These are phyloP conservation scores for Fusarium napiforme DNA, from an alignment of 2,329 filamentous ascomycete genomes.

Conservation along the genomic window DNA sequence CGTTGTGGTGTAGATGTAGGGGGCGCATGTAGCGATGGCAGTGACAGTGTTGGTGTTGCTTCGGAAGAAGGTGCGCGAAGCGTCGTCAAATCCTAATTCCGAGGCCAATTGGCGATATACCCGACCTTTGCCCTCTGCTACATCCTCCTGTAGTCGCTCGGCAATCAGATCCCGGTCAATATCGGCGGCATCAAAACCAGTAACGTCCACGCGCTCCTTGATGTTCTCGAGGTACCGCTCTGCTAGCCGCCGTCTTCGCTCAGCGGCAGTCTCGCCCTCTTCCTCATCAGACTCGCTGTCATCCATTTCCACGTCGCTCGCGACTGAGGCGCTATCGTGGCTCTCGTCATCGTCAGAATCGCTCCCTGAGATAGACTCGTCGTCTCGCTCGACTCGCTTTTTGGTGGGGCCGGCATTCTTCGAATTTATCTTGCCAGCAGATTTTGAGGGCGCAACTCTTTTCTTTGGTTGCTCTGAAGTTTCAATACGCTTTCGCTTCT, in stretches of 20 bases:
- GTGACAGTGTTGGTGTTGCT: constrained; percentile 83
- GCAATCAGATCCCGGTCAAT: constrained; percentile 94
- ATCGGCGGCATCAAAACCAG: constrained; percentile 91
- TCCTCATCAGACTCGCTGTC: constrained; percentile 73
- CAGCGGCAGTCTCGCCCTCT: constrained; percentile 88
- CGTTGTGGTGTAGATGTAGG: constrained; percentile 87
- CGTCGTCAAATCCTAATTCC: constrained; percentile 75
- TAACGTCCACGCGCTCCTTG: constrained; percentile 80
- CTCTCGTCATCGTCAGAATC: constrained; percentile 74
- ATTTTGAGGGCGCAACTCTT: constrained; percentile 62
- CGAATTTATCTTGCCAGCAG: constrained; percentile 55
- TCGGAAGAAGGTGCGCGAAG: constrained; percentile 77
- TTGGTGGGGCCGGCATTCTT: constrained; percentile 54
- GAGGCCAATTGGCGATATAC: constrained; percentile 84
- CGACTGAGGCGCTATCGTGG: constrained; percentile 53
- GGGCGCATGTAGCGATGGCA: constrained; percentile 79
- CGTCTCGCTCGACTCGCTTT: constrained; percentile 63
- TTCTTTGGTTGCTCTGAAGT: constrained; percentile 69
- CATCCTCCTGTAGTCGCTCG: constrained; percentile 89
- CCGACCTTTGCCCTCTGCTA: constrained; percentile 89
- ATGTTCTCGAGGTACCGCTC: constrained; percentile 95
- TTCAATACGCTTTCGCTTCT: constrained; percentile 84
- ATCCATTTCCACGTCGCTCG: constrained; percentile 60
- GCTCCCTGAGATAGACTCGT: constrained; percentile 87
- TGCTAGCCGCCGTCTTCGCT: constrained; percentile 85